A percentile compares a stretch with the other conserved stretches of the same genome.
Evolutionary conservation across 768 basidiomycete species (phyloP).

Genomic region (Suillus paluster): DNA sequence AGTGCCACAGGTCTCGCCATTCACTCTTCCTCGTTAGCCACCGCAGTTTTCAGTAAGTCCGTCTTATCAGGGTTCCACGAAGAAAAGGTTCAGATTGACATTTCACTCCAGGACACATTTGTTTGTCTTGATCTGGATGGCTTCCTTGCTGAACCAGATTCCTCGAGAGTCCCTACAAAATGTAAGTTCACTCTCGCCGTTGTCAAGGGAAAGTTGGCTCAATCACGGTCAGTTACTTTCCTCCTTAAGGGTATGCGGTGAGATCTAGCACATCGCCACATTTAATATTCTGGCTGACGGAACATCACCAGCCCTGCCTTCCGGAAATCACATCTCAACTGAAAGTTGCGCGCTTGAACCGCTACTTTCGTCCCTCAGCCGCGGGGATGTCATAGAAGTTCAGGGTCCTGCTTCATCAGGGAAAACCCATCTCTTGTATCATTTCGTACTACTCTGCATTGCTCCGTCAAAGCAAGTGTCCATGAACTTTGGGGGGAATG

Average conservation of each 20-base stretch:
- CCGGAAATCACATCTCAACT: constrained; percentile 32
- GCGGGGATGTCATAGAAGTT: constrained; percentile 74
- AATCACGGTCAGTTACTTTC: constrained; percentile 47
- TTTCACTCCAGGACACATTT: background rate
- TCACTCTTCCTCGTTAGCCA: too few species aligned
- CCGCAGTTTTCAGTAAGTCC: too few species aligned
- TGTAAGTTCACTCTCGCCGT: constrained; percentile 23
- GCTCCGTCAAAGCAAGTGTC: constrained; percentile 43
- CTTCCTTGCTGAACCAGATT: constrained; percentile 32
- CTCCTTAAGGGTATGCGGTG: constrained; percentile 44
- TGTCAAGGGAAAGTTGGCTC: constrained; percentile 9
- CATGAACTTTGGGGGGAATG: constrained; percentile 57
- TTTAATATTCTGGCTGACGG: constrained; percentile 5
- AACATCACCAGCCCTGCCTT: constrained; percentile 30
- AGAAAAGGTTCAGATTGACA: background rate
- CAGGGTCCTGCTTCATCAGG: constrained; percentile 77
- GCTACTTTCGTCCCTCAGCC: constrained; percentile 37
- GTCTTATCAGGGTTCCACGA: background rate
- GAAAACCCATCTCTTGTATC: constrained; percentile 79
- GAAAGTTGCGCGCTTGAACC: constrained; percentile 32
- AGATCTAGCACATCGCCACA: constrained; percentile 15
- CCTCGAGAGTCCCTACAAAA: constrained; percentile 40
- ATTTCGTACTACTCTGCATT: constrained; percentile 62
- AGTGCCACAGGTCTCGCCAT: background rate
- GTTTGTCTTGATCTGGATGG: background rate